phyloP scores from a whole-genome alignment of 257 asterid species.

The Ballota nigra region DNA sequence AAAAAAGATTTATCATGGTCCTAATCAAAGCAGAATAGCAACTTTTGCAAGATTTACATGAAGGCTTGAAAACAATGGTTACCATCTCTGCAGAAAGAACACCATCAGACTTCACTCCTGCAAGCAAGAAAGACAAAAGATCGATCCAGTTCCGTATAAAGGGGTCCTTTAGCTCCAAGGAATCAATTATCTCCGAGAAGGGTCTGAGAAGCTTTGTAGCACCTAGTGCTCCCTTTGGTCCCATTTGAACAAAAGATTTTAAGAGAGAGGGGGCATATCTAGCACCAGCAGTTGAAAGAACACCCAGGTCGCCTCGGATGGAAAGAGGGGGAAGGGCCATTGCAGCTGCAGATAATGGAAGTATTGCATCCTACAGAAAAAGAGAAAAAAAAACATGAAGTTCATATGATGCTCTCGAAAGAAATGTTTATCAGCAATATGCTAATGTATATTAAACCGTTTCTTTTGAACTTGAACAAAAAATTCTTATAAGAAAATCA shows the following conservation, averaged over 20 bases:
- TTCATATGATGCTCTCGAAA: not conserved
- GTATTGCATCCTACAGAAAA: conserved; percentile 67
- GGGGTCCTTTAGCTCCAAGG: conserved; percentile 75
- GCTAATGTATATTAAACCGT: not conserved
- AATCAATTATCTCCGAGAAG: conserved; percentile 73
- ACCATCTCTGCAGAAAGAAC: conserved; percentile 96
- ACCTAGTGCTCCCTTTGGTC: conserved; percentile 86
- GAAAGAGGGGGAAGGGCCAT: conserved; percentile 98
- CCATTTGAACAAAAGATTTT: conserved; percentile 91
- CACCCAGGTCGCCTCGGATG: conserved; percentile 87
- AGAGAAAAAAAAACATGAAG: not conserved
- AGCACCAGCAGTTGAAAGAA: conserved; percentile 84
- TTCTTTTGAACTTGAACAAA: not conserved
- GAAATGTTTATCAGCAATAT: not conserved
- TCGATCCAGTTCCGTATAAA: conserved; percentile 91
- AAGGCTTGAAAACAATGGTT: conserved; percentile 24
- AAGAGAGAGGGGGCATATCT: conserved; percentile 87
- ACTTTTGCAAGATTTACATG: not conserved
- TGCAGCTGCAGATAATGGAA: conserved; percentile 87
- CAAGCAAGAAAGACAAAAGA: conserved; percentile 90
- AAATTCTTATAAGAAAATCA: not conserved
- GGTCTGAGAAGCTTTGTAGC: conserved; percentile 93
- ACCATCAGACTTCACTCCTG: conserved; percentile 93
- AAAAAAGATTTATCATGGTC: not conserved
- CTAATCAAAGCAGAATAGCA: conserved; percentile 8